phyloP scores from a whole-genome alignment of 371 early-diverging fungal genomes.

The Rhizopus arrhizus region DNA sequence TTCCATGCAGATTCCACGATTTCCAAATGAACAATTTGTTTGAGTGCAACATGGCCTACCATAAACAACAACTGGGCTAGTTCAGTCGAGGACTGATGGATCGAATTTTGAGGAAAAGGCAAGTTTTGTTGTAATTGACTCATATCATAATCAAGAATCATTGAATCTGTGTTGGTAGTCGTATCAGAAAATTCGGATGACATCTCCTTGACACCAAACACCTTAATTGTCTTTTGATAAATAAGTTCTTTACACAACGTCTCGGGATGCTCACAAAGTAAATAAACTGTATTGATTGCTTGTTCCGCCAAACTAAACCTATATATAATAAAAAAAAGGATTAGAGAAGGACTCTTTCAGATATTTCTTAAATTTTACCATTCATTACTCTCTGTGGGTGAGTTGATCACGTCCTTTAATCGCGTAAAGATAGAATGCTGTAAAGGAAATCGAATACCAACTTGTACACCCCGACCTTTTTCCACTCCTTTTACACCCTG shows the following conservation, averaged over 20 bases:
- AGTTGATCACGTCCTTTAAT: conserved; percentile 66
- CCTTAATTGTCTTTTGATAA: conserved; percentile 56
- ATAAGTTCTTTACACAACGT: conserved; percentile 75
- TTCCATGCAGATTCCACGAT: conserved; percentile 48
- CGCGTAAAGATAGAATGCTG: conserved; percentile 72
- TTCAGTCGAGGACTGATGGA: conserved; percentile 63
- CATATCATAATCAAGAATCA: conserved; percentile 40
- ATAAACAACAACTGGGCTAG: conserved; percentile 87
- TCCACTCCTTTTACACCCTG: conserved; percentile 56
- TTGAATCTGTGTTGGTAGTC: conserved; percentile 12
- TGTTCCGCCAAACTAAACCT: conserved; percentile 92
- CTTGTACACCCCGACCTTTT: conserved; percentile 56
- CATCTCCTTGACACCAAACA: conserved; percentile 44
- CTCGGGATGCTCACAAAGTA: conserved; percentile 88
- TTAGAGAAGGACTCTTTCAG: not conserved
- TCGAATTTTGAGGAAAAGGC: conserved; percentile 31
- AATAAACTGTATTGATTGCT: conserved; percentile 87
- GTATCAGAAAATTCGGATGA: conserved; percentile 9
- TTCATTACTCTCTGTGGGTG: conserved; percentile 58
- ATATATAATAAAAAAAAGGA: conserved; percentile 8
- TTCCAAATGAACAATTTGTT: conserved; percentile 94
- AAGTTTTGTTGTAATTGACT: conserved; percentile 32
- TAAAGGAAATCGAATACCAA: conserved; percentile 73
- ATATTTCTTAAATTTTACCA: conserved; percentile 53
- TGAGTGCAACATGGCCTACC: conserved; percentile 93